Percentiles rank a stretch among this genome's conserved stretches.
phyloP scores from a whole-genome alignment of 1,139 yeast species.

The Geotrichum europaeum region DNA sequence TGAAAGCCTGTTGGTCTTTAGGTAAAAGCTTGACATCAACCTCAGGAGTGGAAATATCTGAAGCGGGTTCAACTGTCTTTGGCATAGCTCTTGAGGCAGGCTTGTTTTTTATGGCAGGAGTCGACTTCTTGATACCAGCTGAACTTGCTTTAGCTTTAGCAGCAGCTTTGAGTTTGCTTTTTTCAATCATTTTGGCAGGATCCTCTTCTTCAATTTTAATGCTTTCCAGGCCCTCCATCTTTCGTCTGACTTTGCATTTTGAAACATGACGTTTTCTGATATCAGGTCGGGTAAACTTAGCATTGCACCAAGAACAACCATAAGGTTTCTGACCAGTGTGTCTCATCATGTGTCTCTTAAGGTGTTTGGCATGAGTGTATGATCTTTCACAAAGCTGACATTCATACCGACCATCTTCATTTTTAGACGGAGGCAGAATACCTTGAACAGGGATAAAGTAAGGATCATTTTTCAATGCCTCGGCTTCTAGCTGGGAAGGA shows the following conservation, averaged over 20 bases:
- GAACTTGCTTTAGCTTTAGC: not conserved
- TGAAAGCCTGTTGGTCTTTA: not conserved
- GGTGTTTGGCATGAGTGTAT: slow-evolving; percentile 33
- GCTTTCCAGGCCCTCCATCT: slow-evolving; percentile 12
- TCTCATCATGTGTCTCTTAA: slow-evolving; percentile 31
- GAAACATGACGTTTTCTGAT: slow-evolving; percentile 28
- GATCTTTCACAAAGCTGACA: slow-evolving; percentile 29
- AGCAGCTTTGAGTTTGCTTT: no score
- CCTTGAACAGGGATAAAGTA: slow-evolving; percentile 17
- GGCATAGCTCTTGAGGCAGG: not conserved
- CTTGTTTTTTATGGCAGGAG: not conserved
- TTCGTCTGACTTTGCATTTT: slow-evolving; percentile 22
- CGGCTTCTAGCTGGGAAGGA: not conserved
- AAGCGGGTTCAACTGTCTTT: not conserved
- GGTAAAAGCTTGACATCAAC: not conserved
- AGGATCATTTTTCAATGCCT: slow-evolving; percentile 4
- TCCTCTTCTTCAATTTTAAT: slow-evolving; percentile 16
- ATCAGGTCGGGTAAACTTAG: slow-evolving; percentile 29
- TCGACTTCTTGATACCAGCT: not conserved
- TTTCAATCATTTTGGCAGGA: slow-evolving; percentile 8
- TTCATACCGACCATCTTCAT: slow-evolving; percentile 27
- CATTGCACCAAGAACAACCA: slow-evolving; percentile 27
- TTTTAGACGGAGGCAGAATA: slow-evolving; percentile 17
- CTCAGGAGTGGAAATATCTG: not conserved
- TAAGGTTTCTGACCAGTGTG: slow-evolving; percentile 33